Percentiles rank a stretch among this genome's conserved stretches.
Conservation (phyloP, 2,329 filamentous ascomycete genomes). For the Beauveria bassiana region DNA sequence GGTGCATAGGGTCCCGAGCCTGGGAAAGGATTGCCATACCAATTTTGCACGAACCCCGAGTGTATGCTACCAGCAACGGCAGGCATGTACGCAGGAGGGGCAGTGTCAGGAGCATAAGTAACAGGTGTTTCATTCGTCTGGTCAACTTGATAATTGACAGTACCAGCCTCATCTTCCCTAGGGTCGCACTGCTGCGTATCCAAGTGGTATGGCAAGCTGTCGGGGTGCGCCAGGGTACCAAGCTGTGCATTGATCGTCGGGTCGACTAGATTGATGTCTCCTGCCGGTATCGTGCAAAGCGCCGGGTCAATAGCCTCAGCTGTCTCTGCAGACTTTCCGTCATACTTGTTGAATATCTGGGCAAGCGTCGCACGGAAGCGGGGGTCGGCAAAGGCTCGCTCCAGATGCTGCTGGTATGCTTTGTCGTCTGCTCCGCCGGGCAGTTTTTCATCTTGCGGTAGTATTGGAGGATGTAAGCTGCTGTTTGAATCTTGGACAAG, state of each 20-base stretch:
- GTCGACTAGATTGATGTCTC: not conserved
- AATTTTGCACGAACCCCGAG: not conserved
- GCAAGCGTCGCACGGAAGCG: constrained; percentile 80
- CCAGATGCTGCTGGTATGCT: constrained; percentile 50
- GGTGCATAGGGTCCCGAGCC: not conserved
- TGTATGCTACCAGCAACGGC: not conserved
- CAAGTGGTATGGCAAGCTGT: not conserved
- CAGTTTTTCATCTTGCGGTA: constrained; percentile 16
- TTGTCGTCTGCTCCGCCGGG: constrained; percentile 37
- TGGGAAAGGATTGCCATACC: constrained; percentile 4
- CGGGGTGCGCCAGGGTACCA: not conserved
- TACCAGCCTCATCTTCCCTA: not conserved
- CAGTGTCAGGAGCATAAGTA: not conserved
- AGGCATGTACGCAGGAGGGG: not conserved
- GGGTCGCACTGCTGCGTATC: not conserved
- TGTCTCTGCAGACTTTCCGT: constrained; percentile 41
- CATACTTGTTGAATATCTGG: constrained; percentile 83
- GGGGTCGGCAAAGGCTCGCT: constrained; percentile 57
- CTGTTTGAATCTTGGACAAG: constrained; percentile 14
- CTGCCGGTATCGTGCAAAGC: not conserved
- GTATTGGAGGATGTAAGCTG: not conserved
- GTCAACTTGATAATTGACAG: not conserved
- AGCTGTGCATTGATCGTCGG: not conserved
- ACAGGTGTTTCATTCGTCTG: not conserved
- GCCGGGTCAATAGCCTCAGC: not conserved